Base-by-base conservation (phyloP, 495 filamentous ascomycete species). In the Geopyxis carbonaria region DNA sequence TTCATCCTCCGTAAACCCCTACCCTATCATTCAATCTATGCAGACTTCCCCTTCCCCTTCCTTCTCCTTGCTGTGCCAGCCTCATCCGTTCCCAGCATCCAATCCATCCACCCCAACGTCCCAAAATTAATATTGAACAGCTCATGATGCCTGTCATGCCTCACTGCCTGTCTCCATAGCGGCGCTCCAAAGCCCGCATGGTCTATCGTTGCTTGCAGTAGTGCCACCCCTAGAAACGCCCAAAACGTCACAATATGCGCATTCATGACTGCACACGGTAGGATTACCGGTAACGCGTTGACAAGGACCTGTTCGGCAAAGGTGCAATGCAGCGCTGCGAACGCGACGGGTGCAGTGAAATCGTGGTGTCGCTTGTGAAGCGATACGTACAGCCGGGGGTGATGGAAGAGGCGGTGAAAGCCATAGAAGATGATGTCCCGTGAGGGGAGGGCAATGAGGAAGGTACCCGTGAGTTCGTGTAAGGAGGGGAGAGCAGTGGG, bases 341-440 rank as follows among this genome's bases (percentile, higher is more conserved):
- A 49, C 0, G 66, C 64, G 7, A 72, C 63, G 0, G 69, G 70
- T 0, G 69, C 68, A 0, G 65, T 69, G 55, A 70, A 73, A 13
- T 56, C 53, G 53, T 73, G 68, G 43, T 73, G 70, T 27, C 57
- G 46, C 43, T 72, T 73, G 57, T 73, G 70, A 28, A 73, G 60
- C 5, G 32, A 43, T 13, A 43, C 50, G 55, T 72, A 73, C 10
- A 72, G 37, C 3, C 24, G 39, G 0, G 60, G 64, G 4, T 52
- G 46, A 53, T 77, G 63, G 31, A 76, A 55, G 25, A 64, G 34
- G 22, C 68, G 58, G 50, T 77, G 66, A 45, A 55, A 40, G 45
- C 66, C 64, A 48, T 72, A 72, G 5, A 30, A 30, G 1, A 15
- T 15, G 3, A 30, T 15, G 3, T 30, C 27, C 15, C 27, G 2